Evolutionary conservation across 1,284 basidiomycete species (phyloP).

Genomic region (Sutorius eximius): DNA sequence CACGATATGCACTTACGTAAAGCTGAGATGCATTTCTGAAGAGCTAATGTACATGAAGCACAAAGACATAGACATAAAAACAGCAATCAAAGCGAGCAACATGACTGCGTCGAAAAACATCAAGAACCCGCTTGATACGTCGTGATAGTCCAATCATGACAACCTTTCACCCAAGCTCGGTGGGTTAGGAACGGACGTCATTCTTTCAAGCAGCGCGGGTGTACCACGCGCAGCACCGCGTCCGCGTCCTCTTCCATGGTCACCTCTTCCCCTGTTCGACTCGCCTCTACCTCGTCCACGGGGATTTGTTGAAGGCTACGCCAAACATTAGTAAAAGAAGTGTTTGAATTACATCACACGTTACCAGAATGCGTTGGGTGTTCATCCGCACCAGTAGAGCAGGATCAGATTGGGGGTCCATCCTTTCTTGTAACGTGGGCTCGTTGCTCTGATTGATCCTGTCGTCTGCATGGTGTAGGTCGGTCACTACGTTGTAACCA

Average conservation of each 20-base stretch:
- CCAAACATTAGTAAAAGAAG: not conserved
- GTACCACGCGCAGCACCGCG: conserved; percentile 22
- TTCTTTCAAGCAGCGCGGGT: conserved; percentile 20
- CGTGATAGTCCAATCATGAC: conserved; percentile 7
- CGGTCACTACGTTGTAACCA: not conserved
- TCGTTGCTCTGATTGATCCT: conserved; percentile 17
- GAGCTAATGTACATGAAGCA: conserved; percentile 3
- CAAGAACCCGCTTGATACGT: not conserved
- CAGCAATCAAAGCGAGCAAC: not conserved
- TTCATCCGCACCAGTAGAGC: conserved; percentile 29
- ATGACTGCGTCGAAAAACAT: not conserved
- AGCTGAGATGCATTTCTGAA: not conserved
- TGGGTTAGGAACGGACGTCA: conserved; percentile 9
- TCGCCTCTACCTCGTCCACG: conserved; percentile 28
- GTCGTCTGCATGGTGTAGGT: conserved; percentile 8
- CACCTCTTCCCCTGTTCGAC: conserved; percentile 18
- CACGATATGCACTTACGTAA: conserved; percentile 22
- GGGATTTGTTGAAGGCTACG: conserved; percentile 11
- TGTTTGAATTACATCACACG: not conserved
- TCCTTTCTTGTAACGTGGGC: conserved; percentile 12
- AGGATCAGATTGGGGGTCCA: conserved; percentile 17
- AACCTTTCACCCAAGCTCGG: conserved; percentile 22
- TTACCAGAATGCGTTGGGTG: conserved; percentile 23
- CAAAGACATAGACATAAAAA: not conserved
- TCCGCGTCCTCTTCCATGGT: conserved; percentile 25